Evolutionary conservation across 768 basidiomycete genomes (phyloP), one percentile per base, ranked within the genome.

Genomic region (Pulveroboletus sp.): DNA sequence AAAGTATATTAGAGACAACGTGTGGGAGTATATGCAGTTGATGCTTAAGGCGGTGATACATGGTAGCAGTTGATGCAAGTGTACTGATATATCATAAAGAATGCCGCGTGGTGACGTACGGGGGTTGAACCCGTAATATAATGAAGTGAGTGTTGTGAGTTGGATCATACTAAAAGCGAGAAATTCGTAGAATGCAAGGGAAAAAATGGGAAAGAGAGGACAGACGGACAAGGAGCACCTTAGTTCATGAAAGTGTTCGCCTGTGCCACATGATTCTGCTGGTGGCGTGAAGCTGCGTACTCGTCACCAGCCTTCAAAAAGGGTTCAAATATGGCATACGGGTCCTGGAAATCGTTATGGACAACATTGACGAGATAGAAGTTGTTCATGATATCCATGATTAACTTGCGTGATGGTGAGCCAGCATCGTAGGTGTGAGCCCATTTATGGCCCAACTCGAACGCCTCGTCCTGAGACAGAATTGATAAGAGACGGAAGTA

Each of bases 311-410:
- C 85, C 66, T 83, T 81, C 69, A 81, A 74, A 77, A 97, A 95
- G 3, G 92, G 89, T 58, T 76, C 74, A 67, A 94, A 97, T 69
- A 97, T 94, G 18, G 85, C 85, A 42, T 86, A 76, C 2, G 83
- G 68, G 62, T 87, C 78, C 69, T 89, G 87, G 81, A 91, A 97
- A 67, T 95, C 86, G 71, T 96, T 96, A 69, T 96, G 93, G 26
- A 97, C 94, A 57, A 97, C 86, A 68, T 96, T 96, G 58, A 96
- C 92, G 56, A 97, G 84, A 72, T 82, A 84, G 54, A 75, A 87
- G 1, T 78, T 79, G 50, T 92, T 82, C 86, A 96, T 89, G 62
- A 92, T 68, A 32, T 82, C 78, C 54, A 75, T 70, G 65, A 96
- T 86, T 54, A 94, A 72, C 60, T 85, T 81, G 47, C 84, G 81